Percentiles rank a stretch among this genome's conserved stretches.
phyloP scores from a whole-genome alignment of 2,329 filamentous ascomycete species.

The Apiospora arundinis region DNA sequence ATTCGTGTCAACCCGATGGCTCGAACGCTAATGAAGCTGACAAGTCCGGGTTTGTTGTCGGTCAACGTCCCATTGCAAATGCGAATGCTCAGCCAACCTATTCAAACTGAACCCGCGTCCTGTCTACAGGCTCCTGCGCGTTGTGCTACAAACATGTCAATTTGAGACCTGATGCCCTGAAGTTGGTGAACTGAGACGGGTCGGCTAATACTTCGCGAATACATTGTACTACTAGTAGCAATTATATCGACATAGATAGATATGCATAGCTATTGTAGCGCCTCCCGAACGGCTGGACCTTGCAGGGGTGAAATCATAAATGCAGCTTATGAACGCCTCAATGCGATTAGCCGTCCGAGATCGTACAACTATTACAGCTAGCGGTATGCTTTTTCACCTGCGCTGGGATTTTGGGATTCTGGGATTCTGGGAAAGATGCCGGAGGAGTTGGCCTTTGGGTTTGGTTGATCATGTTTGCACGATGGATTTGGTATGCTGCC shows the following conservation, averaged over 20 bases:
- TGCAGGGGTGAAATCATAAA: constrained; percentile 1
- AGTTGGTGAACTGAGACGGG: background rate
- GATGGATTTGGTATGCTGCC: background rate
- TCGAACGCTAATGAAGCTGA: constrained; percentile 10
- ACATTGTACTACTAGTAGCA: background rate
- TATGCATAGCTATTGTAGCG: constrained; percentile 1
- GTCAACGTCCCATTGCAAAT: constrained; percentile 2
- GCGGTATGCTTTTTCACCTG: background rate
- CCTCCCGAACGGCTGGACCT: constrained; percentile 14
- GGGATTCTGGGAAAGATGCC: background rate
- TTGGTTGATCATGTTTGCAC: background rate
- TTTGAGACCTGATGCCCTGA: constrained; percentile 3
- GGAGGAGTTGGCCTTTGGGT: background rate
- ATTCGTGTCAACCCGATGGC: background rate
- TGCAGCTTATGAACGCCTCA: background rate
- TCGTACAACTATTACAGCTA: background rate
- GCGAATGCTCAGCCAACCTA: background rate
- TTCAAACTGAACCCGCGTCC: background rate
- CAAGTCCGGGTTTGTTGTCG: background rate
- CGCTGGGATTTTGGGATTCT: too few species aligned
- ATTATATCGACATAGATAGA: too few species aligned
- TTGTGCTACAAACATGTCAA: background rate
- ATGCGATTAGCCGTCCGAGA: constrained; percentile 9
- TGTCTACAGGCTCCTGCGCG: background rate
- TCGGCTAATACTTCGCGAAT: background rate